A percentile compares a stretch with the other conserved stretches of the same genome.
phyloP scores from a whole-genome alignment of 2,329 filamentous ascomycete species.

The Rhinocladiella similis region DNA sequence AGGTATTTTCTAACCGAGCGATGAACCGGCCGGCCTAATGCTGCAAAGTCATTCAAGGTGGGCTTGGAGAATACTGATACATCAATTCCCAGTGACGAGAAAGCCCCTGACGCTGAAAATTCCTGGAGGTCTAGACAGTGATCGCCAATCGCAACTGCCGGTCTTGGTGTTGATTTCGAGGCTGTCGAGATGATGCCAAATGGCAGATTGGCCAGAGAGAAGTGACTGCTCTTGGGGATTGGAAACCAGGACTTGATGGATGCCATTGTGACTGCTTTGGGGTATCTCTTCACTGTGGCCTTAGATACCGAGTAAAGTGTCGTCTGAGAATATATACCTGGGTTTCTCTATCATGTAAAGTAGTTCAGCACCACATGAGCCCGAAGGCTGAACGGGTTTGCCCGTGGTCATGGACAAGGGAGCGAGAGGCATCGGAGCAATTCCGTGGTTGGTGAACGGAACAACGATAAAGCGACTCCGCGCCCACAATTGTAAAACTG shows the following conservation, averaged over 20 bases:
- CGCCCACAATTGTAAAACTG: no score
- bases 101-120: conserved; percentile 61
- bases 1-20: conserved; percentile 68
- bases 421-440: neutral
- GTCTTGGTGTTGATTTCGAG: conserved; percentile 56
- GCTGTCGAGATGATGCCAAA: conserved; percentile 76
- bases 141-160: conserved; percentile 71
- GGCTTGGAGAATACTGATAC: conserved; percentile 63
- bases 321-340: neutral
- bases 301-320: neutral
- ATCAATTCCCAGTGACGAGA: conserved; percentile 59
- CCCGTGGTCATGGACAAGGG: neutral
- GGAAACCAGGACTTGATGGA: conserved; percentile 57
- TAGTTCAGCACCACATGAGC: no score
- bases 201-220: conserved; percentile 77
- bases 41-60: conserved; percentile 72
- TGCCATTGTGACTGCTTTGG: conserved; percentile 25
- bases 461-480: no score
- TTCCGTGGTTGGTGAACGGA: neutral
- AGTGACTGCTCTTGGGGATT: conserved; percentile 63
- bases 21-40: conserved; percentile 67
- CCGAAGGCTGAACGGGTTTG: no score
- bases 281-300: neutral
- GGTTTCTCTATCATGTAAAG: neutral
- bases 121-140: conserved; percentile 68